A percentile compares a stretch with the other conserved stretches of the same genome.
phyloP scores from a whole-genome alignment of 2,329 filamentous ascomycete species.

The Leptographium flavum region DNA sequence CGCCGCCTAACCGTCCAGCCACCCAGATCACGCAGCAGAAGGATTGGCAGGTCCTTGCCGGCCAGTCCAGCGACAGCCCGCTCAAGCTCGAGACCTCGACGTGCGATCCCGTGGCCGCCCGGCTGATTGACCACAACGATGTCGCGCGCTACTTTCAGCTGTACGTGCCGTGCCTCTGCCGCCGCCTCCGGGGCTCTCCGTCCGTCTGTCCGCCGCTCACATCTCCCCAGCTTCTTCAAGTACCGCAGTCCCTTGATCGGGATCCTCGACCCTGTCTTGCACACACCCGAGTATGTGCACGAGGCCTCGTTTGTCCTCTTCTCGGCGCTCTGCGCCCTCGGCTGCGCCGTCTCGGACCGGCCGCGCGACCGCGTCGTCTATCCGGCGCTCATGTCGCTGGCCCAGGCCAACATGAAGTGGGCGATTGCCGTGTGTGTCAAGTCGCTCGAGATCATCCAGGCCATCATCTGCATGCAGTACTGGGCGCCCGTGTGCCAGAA shows the following conservation, averaged over 20 bases:
- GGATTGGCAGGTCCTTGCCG: conserved; percentile 13
- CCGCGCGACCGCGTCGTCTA: conserved; percentile 14
- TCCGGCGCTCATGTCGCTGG: conserved; percentile 11
- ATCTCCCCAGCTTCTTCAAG: conserved; percentile 11
- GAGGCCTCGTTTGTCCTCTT: conserved; percentile 14
- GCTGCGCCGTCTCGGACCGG: conserved; percentile 14
- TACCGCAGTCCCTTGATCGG: conserved; percentile 13
- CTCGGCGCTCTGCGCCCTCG: conserved; percentile 13
- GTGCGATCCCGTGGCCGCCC: conserved; percentile 13
- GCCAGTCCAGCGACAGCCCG: conserved; percentile 10
- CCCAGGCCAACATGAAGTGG: conserved; percentile 15
- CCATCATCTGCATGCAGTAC: conserved; percentile 14
- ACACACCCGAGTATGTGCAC: conserved; percentile 14
- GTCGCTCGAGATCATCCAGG: conserved; percentile 14
- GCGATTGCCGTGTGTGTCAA: conserved; percentile 15
- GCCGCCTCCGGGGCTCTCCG: not conserved
- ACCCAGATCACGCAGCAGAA: conserved; percentile 10
- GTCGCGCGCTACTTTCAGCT: conserved; percentile 10
- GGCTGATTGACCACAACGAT: conserved; percentile 12
- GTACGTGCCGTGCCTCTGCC: not conserved
- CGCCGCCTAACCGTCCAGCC: conserved; percentile 1
- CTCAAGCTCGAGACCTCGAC: conserved; percentile 13
- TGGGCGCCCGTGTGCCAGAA: conserved; percentile 12
- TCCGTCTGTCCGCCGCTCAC: not conserved
- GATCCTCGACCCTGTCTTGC: conserved; percentile 13